These are phyloP conservation scores for Blastomyces silverae DNA, from an alignment of 2,329 filamentous ascomycete genomes.

Conservation along the genomic window DNA sequence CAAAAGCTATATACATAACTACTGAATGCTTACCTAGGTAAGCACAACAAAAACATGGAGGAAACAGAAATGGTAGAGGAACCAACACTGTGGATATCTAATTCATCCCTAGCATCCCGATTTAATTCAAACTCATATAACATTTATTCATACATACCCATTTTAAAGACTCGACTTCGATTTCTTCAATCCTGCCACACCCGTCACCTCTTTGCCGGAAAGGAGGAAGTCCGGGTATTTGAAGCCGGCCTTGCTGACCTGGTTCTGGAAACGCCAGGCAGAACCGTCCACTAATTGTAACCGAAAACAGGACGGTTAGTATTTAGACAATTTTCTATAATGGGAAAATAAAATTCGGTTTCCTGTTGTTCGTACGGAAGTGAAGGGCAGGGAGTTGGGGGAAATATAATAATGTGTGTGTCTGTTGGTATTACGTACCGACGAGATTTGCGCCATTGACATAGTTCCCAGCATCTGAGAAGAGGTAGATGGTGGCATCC, in stretches of 20 bases:
- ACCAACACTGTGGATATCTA: not conserved
- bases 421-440: slow-evolving; percentile 32
- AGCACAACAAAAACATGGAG: not conserved
- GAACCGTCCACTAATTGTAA: slow-evolving; percentile 36
- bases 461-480: slow-evolving; percentile 77
- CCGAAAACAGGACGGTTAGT: slow-evolving; percentile 10
- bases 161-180: slow-evolving; percentile 44
- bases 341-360: not conserved
- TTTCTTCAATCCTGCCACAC: slow-evolving; percentile 53
- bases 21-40: not conserved
- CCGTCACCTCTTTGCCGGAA: slow-evolving; percentile 48
- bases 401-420: too few relatives aligned
- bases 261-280: slow-evolving; percentile 36
- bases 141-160: not conserved
- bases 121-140: not conserved
- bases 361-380: not conserved
- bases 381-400: not conserved
- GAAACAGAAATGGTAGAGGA: not conserved
- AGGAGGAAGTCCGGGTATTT: slow-evolving; percentile 56
- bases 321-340: not conserved
- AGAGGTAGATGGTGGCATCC: slow-evolving; percentile 83
- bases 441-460: slow-evolving; percentile 78
- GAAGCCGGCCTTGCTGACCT: slow-evolving; percentile 34
- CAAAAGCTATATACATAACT: not conserved
- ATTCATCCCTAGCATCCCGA: not conserved